A percentile compares a stretch with the other conserved stretches of the same genome.
Evolutionary conservation across 192 early-diverging fungal species (phyloP).

Genomic region (Chytriomyces sp.): DNA sequence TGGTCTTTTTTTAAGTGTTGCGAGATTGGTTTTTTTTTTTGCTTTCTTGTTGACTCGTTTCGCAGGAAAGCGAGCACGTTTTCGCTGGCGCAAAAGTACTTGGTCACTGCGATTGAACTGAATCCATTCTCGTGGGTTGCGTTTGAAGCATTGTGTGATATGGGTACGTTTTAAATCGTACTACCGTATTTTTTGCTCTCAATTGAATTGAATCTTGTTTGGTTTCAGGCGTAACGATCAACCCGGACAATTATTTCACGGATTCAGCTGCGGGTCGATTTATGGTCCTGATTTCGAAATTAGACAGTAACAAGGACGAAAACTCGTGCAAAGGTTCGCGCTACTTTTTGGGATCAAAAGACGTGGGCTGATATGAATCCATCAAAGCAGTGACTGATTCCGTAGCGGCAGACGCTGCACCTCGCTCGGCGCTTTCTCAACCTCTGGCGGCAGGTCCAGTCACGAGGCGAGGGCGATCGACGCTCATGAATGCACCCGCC

Average conservation of each 20-base stretch:
- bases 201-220: not conserved
- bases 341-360: not conserved
- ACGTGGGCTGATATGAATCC: not conserved
- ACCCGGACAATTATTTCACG: conserved; percentile 14
- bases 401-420: not conserved
- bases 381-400: not conserved
- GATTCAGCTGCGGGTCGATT: not conserved
- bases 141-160: conserved; percentile 43
- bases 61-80: conserved; percentile 15
- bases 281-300: conserved; percentile 1
- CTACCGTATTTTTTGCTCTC: not conserved
- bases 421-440: not conserved
- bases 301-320: not conserved
- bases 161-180: conserved; percentile 41
- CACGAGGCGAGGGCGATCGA: not conserved
- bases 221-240: conserved; percentile 10
- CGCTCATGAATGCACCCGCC: not conserved
- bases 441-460: not conserved
- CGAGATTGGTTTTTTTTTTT: not conserved
- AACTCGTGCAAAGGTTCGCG: conserved; percentile 2
- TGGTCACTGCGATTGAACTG: conserved; percentile 35
- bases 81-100: conserved; percentile 25
- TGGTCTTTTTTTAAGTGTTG: not conserved
- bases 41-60: not conserved
- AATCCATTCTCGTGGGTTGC: conserved; percentile 54